Evolutionary conservation across 257 asterid genomes (phyloP).

Genomic region (Phtheirospermum japonicum): DNA sequence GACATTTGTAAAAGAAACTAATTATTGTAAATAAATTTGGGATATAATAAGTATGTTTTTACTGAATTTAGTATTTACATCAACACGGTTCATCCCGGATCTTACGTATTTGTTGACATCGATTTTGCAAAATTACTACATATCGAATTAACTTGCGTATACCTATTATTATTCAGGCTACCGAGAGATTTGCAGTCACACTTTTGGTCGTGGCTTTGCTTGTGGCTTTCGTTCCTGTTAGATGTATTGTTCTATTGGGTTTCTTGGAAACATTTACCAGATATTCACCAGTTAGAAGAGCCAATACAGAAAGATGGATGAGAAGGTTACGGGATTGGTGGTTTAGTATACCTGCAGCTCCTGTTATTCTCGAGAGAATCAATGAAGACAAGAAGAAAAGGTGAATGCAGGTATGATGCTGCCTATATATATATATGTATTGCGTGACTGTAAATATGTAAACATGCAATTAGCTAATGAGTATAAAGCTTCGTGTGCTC

Average conservation of each 20-base stretch:
- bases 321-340: conserved; percentile 93
- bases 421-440: background rate
- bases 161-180: conserved; percentile 57
- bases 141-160: conserved; percentile 1
- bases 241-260: conserved; percentile 42
- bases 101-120: background rate
- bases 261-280: conserved; percentile 70
- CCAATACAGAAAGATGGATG: conserved; percentile 75
- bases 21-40: background rate
- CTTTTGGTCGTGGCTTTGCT: conserved; percentile 51
- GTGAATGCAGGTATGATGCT: conserved; percentile 28
- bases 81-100: background rate
- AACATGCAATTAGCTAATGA: no score
- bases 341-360: conserved; percentile 97
- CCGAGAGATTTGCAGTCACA: conserved; percentile 58
- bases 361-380: conserved; percentile 58
- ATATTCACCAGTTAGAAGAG: conserved; percentile 66
- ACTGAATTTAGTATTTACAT: background rate
- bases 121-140: background rate
- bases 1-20: background rate
- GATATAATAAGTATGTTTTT: background rate
- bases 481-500: no score
- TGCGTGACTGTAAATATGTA: conserved; percentile 27
- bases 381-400: conserved; percentile 71
- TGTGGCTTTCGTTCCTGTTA: conserved; percentile 58